phyloP scores from a whole-genome alignment of 177 flowering plant genomes.

The Telopea speciosissima region DNA sequence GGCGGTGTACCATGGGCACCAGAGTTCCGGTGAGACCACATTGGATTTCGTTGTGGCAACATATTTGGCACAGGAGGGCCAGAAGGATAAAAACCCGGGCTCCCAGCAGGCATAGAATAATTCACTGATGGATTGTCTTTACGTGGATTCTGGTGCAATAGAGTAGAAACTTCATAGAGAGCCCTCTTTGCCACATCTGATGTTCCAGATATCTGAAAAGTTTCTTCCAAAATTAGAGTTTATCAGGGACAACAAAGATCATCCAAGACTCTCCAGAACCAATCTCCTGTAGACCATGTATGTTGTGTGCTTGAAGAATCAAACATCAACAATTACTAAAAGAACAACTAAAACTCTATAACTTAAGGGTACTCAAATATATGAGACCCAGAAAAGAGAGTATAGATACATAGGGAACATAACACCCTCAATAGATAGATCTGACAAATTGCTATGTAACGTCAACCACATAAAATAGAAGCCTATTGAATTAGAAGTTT shows the following conservation, averaged over 20 bases:
- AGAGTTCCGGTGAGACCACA: constrained; percentile 37
- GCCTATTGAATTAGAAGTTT: background rate
- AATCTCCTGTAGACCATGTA: constrained; percentile 4
- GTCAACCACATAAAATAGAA: background rate
- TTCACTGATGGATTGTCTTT: constrained; percentile 35
- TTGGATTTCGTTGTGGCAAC: constrained; percentile 31
- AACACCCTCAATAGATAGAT: background rate
- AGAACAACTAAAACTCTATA: background rate
- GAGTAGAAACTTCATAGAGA: constrained; percentile 55
- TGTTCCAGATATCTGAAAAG: constrained; percentile 56
- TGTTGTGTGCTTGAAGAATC: constrained; percentile 12
- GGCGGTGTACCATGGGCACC: constrained; percentile 35
- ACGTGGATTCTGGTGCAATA: constrained; percentile 67
- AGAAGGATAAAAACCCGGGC: constrained; percentile 36
- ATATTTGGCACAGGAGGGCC: constrained; percentile 20
- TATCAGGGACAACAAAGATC: constrained; percentile 6
- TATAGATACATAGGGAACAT: too few relatives aligned
- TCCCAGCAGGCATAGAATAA: constrained; percentile 26
- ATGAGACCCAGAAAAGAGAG: background rate
- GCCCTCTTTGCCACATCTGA: constrained; percentile 46
- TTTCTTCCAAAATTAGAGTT: constrained; percentile 13
- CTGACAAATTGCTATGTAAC: background rate
- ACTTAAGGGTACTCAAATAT: background rate
- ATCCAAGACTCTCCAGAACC: constrained; percentile 11
- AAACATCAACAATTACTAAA: constrained; percentile 8